These are phyloP conservation scores for Microstegium vimineum DNA, from an alignment of 176 grass and related monocot species.

Conservation along the genomic window DNA sequence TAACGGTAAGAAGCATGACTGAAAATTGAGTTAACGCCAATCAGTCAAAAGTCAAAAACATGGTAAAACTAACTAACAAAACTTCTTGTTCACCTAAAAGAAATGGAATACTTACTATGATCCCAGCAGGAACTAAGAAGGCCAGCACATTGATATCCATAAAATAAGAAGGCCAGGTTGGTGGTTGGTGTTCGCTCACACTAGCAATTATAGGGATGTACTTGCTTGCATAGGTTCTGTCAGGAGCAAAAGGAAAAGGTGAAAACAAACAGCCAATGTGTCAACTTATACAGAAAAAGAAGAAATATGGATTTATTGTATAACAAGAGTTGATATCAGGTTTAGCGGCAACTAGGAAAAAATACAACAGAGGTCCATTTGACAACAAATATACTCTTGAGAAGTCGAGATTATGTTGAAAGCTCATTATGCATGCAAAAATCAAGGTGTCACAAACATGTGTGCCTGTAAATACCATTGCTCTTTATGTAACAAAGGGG, in stretches of 20 bases:
- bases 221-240: conserved; percentile 99
- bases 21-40: conserved; percentile 19
- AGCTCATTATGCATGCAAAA: background rate
- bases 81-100: conserved; percentile 10
- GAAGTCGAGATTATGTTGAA: background rate
- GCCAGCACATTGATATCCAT: conserved; percentile 99
- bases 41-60: background rate
- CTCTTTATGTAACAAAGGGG: background rate
- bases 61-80: background rate
- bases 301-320: background rate
- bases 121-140: conserved; percentile 95
- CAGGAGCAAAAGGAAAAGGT: conserved; percentile 12
- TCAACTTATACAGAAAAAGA: conserved; percentile 17
- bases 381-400: background rate
- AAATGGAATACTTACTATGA: conserved; percentile 68
- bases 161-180: conserved; percentile 99
- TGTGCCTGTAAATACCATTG: background rate
- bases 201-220: conserved; percentile 99
- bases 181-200: conserved; percentile 99
- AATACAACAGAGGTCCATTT: background rate
- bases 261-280: background rate
- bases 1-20: conserved; percentile 97
- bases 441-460: background rate
- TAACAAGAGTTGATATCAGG: background rate
- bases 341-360: background rate